These are phyloP conservation scores for Hypoxylon sp. DNA, from an alignment of 2,329 filamentous ascomycete species.

Conservation along the genomic window DNA sequence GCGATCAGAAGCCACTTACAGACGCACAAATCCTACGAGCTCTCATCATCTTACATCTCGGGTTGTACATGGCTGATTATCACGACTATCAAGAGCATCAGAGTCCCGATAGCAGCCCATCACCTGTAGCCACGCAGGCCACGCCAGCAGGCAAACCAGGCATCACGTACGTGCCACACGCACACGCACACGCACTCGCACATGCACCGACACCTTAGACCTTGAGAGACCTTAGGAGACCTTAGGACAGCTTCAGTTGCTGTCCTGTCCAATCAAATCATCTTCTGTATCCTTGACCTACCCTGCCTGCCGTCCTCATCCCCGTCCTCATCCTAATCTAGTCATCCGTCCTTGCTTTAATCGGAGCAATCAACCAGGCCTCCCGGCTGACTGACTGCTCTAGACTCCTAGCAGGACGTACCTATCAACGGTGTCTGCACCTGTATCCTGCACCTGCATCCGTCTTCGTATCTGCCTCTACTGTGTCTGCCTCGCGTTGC, in stretches of 20 bases:
- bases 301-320: neutral
- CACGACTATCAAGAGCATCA: no score
- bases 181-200: no score
- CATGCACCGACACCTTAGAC: no score
- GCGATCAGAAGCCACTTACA: neutral
- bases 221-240: no score
- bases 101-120: neutral
- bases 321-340: conserved; percentile 17
- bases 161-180: neutral
- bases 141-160: neutral
- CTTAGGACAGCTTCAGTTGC: no score
- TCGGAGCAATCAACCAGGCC: neutral
- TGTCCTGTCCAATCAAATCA: conserved; percentile 5
- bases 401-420: conserved; percentile 10
- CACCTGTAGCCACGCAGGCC: neutral
- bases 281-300: neutral
- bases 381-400: conserved; percentile 10
- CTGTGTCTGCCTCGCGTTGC: conserved; percentile 19
- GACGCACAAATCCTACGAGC: neutral
- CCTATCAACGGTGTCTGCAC: conserved; percentile 14
- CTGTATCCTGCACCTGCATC: neutral
- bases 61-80: no score
- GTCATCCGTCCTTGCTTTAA: conserved; percentile 19
- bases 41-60: no score
- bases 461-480: neutral